Base-by-base conservation (phyloP, 345 rosid genomes). In the Fremontodendron californicum region DNA sequence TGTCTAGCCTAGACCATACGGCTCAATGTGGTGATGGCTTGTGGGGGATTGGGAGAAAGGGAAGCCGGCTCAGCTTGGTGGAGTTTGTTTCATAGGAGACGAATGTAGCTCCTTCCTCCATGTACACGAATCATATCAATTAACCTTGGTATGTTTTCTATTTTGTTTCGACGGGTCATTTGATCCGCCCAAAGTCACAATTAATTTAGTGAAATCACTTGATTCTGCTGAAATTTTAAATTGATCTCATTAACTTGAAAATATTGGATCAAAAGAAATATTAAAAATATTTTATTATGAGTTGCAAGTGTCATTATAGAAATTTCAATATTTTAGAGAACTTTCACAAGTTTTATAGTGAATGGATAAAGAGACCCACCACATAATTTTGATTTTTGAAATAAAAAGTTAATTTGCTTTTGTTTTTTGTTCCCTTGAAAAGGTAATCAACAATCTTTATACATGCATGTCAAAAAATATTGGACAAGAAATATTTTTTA, bases 351-450 rank as follows among this genome's bases (percentile, higher is more conserved):
- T n/a, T n/a, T n/a, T n/a, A n/a, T n/a, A n/a, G n/a, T n/a, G n/a
- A n/a, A n/a, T n/a, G n/a, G n/a, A n/a, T n/a, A n/a, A n/a, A n/a
- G n/a, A n/a, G n/a, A n/a, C n/a, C n/a, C n/a, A n/a, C n/a, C n/a
- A n/a, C n/a, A n/a, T n/a, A n/a, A n/a, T n/a, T n/a, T n/a, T n/a
- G n/a, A n/a, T n/a, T n/a, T n/a, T n/a, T n/a, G n/a, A n/a, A n/a
- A n/a, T n/a, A n/a, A n/a, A n/a, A n/a, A n/a, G n/a, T n/a, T n/a
- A n/a, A n/a, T n/a, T n/a, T n/a, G n/a, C n/a, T n/a, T n/a, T n/a
- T n/a, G n/a, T n/a, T n/a, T 95, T 78, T 83, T 87, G 54, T 79
- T 78, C 80, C 78, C 93, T 95, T 77, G 85, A 89, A 75, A 85
- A 77, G 75, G 91, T 84, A 73, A 79, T 91, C 33, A 78, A 82